Evolutionary conservation across 306 rosid genomes (phyloP).

Genomic region (Casuarina equisetifolia): DNA sequence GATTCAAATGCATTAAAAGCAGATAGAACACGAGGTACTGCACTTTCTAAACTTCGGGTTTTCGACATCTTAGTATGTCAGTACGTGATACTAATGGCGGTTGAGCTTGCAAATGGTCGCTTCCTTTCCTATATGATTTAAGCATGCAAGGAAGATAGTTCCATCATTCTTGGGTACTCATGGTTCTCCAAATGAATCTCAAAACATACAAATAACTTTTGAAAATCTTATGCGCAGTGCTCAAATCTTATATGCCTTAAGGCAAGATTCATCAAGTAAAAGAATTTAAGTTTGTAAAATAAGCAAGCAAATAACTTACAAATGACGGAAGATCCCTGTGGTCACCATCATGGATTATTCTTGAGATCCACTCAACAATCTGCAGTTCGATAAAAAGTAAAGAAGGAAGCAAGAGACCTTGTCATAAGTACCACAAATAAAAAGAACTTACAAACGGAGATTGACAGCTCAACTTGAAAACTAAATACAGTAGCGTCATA

Average conservation of each 20-base stretch:
- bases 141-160: neutral
- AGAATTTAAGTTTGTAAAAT: slow-evolving; percentile 3
- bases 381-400: slow-evolving; percentile 28
- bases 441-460: slow-evolving; percentile 12
- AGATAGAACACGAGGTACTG: neutral
- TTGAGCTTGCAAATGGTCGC: neutral
- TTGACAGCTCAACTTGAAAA: slow-evolving; percentile 2
- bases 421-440: neutral
- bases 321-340: slow-evolving; percentile 78
- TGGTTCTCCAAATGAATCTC: neutral
- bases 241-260: neutral
- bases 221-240: neutral
- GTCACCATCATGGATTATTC: slow-evolving; percentile 79
- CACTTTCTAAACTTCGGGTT: neutral
- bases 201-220: neutral
- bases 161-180: neutral
- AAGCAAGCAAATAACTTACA: slow-evolving; percentile 46
- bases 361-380: slow-evolving; percentile 79
- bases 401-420: neutral
- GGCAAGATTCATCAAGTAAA: neutral
- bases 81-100: neutral
- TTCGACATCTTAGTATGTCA: neutral
- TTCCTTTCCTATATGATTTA: neutral
- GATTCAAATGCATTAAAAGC: neutral
- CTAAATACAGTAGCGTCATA: slow-evolving; percentile 7